Evolutionary conservation across 495 filamentous ascomycete species (phyloP).

Genomic region (Aspergillus ostianus): DNA sequence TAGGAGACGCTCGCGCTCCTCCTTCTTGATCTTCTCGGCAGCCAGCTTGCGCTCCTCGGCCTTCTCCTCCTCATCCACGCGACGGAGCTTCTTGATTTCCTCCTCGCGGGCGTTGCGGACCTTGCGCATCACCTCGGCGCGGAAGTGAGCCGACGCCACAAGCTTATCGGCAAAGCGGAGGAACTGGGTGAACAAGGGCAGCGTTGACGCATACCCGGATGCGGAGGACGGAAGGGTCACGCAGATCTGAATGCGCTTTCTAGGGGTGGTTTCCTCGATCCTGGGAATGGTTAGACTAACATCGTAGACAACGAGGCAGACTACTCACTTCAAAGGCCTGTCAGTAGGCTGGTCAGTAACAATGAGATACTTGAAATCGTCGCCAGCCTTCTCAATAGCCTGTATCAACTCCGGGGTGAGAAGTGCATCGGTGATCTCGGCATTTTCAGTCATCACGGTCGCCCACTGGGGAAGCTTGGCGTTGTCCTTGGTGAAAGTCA

Average conservation of each 20-base stretch:
- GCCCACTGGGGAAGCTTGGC: conserved; percentile 86
- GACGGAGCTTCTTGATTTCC: conserved; percentile 74
- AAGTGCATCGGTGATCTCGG: conserved; percentile 86
- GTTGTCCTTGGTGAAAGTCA: conserved; percentile 90
- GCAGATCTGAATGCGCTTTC: conserved; percentile 81
- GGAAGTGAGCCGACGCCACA: conserved; percentile 74
- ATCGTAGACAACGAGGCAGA: background rate
- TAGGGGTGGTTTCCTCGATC: conserved; percentile 78
- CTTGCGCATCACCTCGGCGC: conserved; percentile 84
- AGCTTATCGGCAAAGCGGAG: conserved; percentile 80
- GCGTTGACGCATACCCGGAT: conserved; percentile 59
- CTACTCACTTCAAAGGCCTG: conserved; percentile 77
- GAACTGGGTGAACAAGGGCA: conserved; percentile 80
- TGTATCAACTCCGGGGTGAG: conserved; percentile 81
- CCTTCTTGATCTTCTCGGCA: conserved; percentile 84
- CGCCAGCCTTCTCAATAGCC: conserved; percentile 76
- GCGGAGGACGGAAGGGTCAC: conserved; percentile 63
- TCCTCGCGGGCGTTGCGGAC: conserved; percentile 78
- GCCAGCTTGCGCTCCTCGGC: conserved; percentile 80
- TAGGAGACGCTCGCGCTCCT: conserved; percentile 82
- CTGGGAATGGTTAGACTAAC: conserved; percentile 43
- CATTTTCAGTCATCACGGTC: conserved; percentile 94
- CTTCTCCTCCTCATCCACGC: conserved; percentile 85
- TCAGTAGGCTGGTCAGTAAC: conserved; percentile 88
- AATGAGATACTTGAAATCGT: conserved; percentile 82